Evolutionary conservation across 345 rosid genomes (phyloP), one percentile per base, ranked within the genome.

Genomic region (Mallotus nudiflorus): DNA sequence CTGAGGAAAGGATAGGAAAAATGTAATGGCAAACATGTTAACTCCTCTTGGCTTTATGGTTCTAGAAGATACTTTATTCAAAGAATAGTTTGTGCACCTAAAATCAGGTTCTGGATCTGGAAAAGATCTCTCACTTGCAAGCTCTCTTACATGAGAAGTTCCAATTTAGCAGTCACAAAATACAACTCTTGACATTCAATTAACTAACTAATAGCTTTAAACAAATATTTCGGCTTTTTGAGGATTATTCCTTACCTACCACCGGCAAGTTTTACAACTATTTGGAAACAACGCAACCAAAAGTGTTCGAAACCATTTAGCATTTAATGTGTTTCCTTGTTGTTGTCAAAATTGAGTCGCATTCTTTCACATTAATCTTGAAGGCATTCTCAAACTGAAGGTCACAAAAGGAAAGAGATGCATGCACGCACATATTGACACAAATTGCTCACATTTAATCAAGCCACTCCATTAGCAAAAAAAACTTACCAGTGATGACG

Each of bases 401-500:
- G 53, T 22, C 28, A 25, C 44, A 29, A 3, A 65, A 65, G 18
- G 19, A 27, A 18, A 60, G n/a, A 48, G n/a, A 62, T 29, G 31
- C 19, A 7, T 16, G 28, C 33, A 53, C 25, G 31, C 42, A 57
- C 4, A 57, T 0, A 57, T 8, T 0, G 2, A 24, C 42, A 58
- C 25, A 12, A 62, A 14, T 58, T 58, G 24, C 25, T 22, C 33
- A 0, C 52, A 49, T 20, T 28, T 56, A 50, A 55, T 65, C 33
- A 16, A 68, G 46, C 27, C 62, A 44, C 68, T 20, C 49, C 62
- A 45, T 14, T 54, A 49, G 62, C 9, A 67, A 52, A 53, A 62
- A 51, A 10, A 67, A 72, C 85, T 87, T 79, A 90, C 97, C 86
- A 94, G 77, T 4, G 98, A 94, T 16, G 98, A 90, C 45, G 97